A percentile compares a stretch with the other conserved stretches of the same genome.
Evolutionary conservation across 805 yeast species (phyloP).

Genomic region (Tetrapisispora nanseiensis): DNA sequence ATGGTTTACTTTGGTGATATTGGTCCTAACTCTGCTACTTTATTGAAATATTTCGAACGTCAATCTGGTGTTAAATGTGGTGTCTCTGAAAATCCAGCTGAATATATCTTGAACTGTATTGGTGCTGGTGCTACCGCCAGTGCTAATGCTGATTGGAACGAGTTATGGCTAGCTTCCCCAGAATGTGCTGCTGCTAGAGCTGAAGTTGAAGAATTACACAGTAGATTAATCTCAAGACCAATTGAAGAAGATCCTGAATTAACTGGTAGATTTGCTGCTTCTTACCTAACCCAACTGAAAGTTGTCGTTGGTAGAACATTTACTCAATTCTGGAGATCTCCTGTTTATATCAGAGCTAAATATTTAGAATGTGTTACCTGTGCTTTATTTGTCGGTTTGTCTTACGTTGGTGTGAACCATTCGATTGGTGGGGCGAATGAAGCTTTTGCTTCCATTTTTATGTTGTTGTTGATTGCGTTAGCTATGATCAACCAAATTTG

Average conservation of each 20-base stretch:
- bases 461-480: constrained; percentile 42
- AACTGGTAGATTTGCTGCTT: constrained; percentile 39
- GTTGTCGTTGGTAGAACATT: constrained; percentile 43
- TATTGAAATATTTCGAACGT: constrained; percentile 58
- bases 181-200: constrained; percentile 42
- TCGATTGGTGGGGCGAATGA: constrained; percentile 57
- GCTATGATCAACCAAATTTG: constrained; percentile 54
- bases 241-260: constrained; percentile 30
- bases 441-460: constrained; percentile 52
- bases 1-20: constrained; percentile 79
- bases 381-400: constrained; percentile 56
- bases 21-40: constrained; percentile 49
- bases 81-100: constrained; percentile 60
- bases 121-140: constrained; percentile 75
- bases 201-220: constrained; percentile 48
- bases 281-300: constrained; percentile 32
- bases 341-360: constrained; percentile 49
- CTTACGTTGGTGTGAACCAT: constrained; percentile 50
- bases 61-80: constrained; percentile 64
- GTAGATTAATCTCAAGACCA: constrained; percentile 29
- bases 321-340: constrained; percentile 59
- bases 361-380: constrained; percentile 41
- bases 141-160: constrained; percentile 50
- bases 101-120: constrained; percentile 60
- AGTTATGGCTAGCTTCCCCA: constrained; percentile 46